Evolutionary conservation across 2,329 filamentous ascomycete genomes (phyloP), one percentile per base, ranked within the genome.

Genomic region (Cercospora nicotianae): DNA sequence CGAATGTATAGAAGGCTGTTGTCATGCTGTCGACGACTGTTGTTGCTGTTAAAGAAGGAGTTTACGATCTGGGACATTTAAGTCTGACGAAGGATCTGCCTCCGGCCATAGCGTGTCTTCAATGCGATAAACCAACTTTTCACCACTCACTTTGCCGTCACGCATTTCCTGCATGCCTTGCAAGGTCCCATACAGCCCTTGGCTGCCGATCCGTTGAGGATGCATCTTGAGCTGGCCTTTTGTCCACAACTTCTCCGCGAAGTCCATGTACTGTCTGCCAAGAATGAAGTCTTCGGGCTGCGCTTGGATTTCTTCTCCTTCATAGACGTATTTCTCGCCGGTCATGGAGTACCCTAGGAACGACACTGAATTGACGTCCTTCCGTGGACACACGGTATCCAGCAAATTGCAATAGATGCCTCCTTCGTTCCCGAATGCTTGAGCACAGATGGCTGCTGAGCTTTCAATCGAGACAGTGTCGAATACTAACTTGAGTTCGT

Each of bases 121-220:
- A 53, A 83, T 75, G 45, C 75, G 75, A 74, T 82, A 82, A 3
- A 84, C 80, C 64, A 83, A 65, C 73, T 84, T 83, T 69, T 78
- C 73, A 4, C 79, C 81, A 67, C 79, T 81, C 36, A 82, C 78
- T 67, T 79, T 80, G 8, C 77, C 78, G 18, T 79, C 72, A 69
- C 75, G 78, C 72, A 83, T 67, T 33, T 76, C 65, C 61, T 81
- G 71, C 66, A 83, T 57, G 0, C 82, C 81, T 7, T 79, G 78
- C 16, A 80, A 31, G 5, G 82, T 75, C 26, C 78, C 79, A 30
- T 76, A 73, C 63, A 84, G 13, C 48, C 20, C 20, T 28, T 13
- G 3, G 18, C 20, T 12, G 23, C 48, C 48, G 13, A 30, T 6
- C 20, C 48, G 48, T 26, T n/a, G 48, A 16, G 23, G 7, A 9